A percentile compares a stretch with the other conserved stretches of the same genome.
phyloP scores from a whole-genome alignment of 202 grass and related monocot species.

The Musa balbisiana region DNA sequence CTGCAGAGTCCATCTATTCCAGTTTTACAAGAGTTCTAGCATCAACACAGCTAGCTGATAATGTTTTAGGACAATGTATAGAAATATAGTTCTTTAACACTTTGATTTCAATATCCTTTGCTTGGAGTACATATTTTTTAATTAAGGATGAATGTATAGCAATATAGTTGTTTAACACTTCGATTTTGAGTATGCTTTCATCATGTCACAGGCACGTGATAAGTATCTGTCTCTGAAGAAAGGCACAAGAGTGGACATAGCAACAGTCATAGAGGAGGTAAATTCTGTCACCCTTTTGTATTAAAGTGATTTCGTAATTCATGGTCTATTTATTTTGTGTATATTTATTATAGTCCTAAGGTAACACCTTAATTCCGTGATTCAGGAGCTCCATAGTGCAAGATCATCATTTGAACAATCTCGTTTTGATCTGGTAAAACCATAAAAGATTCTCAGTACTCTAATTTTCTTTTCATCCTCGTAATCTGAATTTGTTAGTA shows the following conservation, averaged over 20 bases:
- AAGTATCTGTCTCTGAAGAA: slow-evolving; percentile 92
- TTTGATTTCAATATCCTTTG: too few relatives aligned
- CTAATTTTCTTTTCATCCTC: not conserved
- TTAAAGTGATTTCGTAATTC: not conserved
- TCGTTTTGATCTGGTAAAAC: slow-evolving; percentile 72
- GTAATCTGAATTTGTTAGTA: not conserved
- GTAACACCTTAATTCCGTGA: slow-evolving; percentile 12
- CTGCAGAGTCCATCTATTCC: not conserved
- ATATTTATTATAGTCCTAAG: slow-evolving; percentile 12
- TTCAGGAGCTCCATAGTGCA: slow-evolving; percentile 73
- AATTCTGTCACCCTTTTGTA: not conserved
- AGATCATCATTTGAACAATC: slow-evolving; percentile 99
- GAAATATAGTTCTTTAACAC: too few relatives aligned
- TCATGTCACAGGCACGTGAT: slow-evolving; percentile 56
- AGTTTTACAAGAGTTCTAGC: too few relatives aligned
- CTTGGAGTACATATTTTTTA: too few relatives aligned
- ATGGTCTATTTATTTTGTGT: not conserved
- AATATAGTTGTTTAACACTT: too few relatives aligned
- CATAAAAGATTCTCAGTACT: not conserved
- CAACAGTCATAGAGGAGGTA: slow-evolving; percentile 85
- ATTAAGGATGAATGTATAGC: too few relatives aligned
- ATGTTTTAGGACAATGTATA: too few relatives aligned
- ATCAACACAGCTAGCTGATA: too few relatives aligned
- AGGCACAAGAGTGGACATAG: slow-evolving; percentile 71
- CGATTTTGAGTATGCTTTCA: too few relatives aligned